Conservation (phyloP, 768 basidiomycete genomes). For the Lepiota brunneoincarnata region DNA sequence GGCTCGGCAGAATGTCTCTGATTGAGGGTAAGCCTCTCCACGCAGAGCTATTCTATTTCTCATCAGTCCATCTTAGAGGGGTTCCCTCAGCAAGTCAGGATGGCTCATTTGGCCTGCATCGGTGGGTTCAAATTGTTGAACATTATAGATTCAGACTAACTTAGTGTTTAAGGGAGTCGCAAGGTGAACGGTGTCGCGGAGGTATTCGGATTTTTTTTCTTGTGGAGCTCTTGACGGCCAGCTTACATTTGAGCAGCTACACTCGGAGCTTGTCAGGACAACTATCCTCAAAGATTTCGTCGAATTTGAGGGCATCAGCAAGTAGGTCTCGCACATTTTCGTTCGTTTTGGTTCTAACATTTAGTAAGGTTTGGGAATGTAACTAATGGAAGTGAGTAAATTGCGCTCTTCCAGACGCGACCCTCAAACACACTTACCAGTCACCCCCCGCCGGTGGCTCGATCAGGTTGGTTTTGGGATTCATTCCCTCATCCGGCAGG, state of each 20-base stretch:
- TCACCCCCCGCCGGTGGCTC: slow-evolving; percentile 93
- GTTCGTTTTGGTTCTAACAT: slow-evolving; percentile 1
- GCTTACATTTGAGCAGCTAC: slow-evolving; percentile 46
- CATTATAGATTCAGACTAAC: slow-evolving; percentile 4
- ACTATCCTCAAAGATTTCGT: slow-evolving; percentile 92
- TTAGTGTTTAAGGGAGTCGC: slow-evolving; percentile 53
- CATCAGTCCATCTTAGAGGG: slow-evolving; percentile 57
- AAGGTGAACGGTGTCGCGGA: slow-evolving; percentile 97
- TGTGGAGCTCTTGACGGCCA: background rate
- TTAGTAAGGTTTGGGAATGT: slow-evolving; percentile 72
- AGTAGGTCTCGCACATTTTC: slow-evolving; percentile 37
- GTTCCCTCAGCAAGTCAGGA: slow-evolving; percentile 79
- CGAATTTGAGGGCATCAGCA: slow-evolving; percentile 86
- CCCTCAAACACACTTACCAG: slow-evolving; percentile 28
- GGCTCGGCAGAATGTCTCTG: slow-evolving; percentile 82
- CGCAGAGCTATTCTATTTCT: background rate
- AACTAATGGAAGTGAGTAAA: slow-evolving; percentile 83
- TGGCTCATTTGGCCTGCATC: slow-evolving; percentile 91
- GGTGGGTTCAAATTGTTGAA: slow-evolving; percentile 33
- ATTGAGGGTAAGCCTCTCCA: slow-evolving; percentile 64
- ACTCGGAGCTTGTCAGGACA: slow-evolving; percentile 83
- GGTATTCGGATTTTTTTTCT: slow-evolving; percentile 27
- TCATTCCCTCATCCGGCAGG: background rate
- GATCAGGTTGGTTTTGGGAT: slow-evolving; percentile 50
- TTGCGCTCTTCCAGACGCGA: background rate